These are phyloP conservation scores for Teratosphaeria zuluensis DNA, from an alignment of 2,329 filamentous ascomycete genomes.

Conservation along the genomic window DNA sequence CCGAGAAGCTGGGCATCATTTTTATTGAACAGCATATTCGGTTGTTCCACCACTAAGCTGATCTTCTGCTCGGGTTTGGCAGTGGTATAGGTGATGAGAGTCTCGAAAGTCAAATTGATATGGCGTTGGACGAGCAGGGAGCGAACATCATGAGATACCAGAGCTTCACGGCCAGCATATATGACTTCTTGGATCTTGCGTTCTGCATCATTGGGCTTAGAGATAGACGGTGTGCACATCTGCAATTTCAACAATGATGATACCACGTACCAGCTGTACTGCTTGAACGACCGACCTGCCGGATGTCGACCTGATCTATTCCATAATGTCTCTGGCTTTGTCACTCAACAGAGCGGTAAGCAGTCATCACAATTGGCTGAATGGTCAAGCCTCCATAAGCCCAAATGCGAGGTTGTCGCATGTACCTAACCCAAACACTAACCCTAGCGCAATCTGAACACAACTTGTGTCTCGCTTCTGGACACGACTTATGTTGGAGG, in stretches of 20 bases:
- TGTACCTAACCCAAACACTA: background rate
- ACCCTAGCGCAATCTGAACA: background rate
- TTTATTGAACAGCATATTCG: constrained; percentile 93
- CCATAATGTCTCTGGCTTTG: too few species aligned
- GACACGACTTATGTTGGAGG: background rate
- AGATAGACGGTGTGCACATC: background rate
- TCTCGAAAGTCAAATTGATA: background rate
- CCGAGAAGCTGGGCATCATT: constrained; percentile 82
- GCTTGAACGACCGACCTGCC: too few species aligned
- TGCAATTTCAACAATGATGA: background rate
- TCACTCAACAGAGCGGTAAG: too few species aligned
- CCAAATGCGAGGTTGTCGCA: too few species aligned
- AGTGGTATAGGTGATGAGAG: background rate
- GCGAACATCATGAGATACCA: background rate
- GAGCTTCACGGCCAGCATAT: background rate
- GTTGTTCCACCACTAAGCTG: constrained; percentile 75
- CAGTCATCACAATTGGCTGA: too few species aligned
- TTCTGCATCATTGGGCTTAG: background rate
- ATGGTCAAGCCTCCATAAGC: too few species aligned
- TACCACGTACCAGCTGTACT: too few species aligned
- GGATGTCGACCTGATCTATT: too few species aligned
- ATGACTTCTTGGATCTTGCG: background rate
- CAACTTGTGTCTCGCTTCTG: background rate
- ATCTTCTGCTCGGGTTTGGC: background rate
- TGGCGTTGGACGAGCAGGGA: background rate